A percentile compares a stretch with the other conserved stretches of the same genome.
These are phyloP conservation scores for Furcasterigmium sp. DNA, from an alignment of 2,329 filamentous ascomycete genomes.

Conservation along the genomic window DNA sequence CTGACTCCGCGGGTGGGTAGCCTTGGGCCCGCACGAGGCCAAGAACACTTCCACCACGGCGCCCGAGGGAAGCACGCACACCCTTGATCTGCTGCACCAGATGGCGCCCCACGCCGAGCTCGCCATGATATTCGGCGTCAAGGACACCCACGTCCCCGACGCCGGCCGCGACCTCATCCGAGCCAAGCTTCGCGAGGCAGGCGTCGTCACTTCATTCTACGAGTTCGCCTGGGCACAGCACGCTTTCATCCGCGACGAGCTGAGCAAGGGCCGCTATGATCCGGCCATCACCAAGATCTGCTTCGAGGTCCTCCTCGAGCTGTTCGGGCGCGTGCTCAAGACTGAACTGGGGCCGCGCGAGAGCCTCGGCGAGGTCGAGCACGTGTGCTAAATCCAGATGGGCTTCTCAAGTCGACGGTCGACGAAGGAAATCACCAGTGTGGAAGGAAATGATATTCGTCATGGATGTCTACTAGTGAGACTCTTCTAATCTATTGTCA, in stretches of 20 bases:
- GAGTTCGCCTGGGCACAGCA: slow-evolving; percentile 93
- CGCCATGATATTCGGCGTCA: slow-evolving; percentile 86
- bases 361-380: slow-evolving; percentile 60
- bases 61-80: slow-evolving; percentile 39
- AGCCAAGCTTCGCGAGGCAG: slow-evolving; percentile 71
- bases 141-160: slow-evolving; percentile 84
- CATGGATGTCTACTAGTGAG: not conserved
- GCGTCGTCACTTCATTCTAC: slow-evolving; percentile 73
- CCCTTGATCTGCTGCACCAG: slow-evolving; percentile 49
- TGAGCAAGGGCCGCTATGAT: slow-evolving; percentile 91
- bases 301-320: slow-evolving; percentile 83
- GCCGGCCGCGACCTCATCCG: slow-evolving; percentile 79
- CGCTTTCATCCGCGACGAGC: slow-evolving; percentile 88
- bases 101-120: slow-evolving; percentile 78
- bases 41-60: slow-evolving; percentile 39
- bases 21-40: slow-evolving; percentile 57
- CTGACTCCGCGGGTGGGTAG: too few relatives aligned
- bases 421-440: not conserved
- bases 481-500: slow-evolving; percentile 1
- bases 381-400: slow-evolving; percentile 58
- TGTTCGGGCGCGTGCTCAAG: slow-evolving; percentile 75
- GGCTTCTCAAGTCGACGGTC: not conserved
- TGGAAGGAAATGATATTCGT: slow-evolving; percentile 11
- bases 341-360: slow-evolving; percentile 69
- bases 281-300: slow-evolving; percentile 81